A percentile compares a stretch with the other conserved stretches of the same genome.
phyloP scores from a whole-genome alignment of 2,329 filamentous ascomycete species.

The Fusarium nygamai region DNA sequence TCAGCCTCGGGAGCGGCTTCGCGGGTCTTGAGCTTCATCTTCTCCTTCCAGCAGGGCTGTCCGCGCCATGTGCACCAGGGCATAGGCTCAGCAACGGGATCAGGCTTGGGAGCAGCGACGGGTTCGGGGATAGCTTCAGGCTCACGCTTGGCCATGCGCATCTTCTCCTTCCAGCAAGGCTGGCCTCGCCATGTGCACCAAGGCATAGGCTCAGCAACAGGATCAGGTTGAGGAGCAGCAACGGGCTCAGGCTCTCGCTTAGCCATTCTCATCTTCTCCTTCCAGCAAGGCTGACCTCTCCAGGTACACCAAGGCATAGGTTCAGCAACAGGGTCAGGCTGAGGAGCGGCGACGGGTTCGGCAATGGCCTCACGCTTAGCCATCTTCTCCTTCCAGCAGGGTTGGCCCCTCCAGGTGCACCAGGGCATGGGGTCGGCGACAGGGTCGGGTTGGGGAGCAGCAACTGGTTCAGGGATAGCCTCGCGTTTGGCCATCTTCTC shows the following conservation, averaged over 20 bases:
- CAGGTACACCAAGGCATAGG: slow-evolving; percentile 46
- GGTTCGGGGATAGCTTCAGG: background rate
- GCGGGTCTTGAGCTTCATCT: background rate
- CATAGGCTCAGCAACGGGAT: background rate
- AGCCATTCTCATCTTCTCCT: slow-evolving; percentile 45
- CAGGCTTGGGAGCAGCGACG: background rate
- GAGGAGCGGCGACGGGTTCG: background rate
- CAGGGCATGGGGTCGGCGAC: background rate
- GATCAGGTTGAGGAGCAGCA: background rate
- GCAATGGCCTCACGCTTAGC: slow-evolving; percentile 5
- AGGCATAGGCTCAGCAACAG: background rate
- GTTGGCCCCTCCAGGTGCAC: slow-evolving; percentile 8
- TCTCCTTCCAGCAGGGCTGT: slow-evolving; percentile 21
- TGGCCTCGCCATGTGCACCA: slow-evolving; percentile 53
- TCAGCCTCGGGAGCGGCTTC: background rate
- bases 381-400: slow-evolving; percentile 13
- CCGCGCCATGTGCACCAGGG: slow-evolving; percentile 17
- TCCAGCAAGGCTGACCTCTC: slow-evolving; percentile 53
- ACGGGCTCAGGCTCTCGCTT: background rate
- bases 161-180: slow-evolving; percentile 53
- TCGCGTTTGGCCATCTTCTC: slow-evolving; percentile 42
- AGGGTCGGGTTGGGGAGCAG: background rate
- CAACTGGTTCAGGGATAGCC: background rate
- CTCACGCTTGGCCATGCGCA: slow-evolving; percentile 4
- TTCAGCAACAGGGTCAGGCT: background rate